These are phyloP conservation scores for Dipteronia dyeriana DNA, from an alignment of 345 rosid genomes.

Conservation along the genomic window DNA sequence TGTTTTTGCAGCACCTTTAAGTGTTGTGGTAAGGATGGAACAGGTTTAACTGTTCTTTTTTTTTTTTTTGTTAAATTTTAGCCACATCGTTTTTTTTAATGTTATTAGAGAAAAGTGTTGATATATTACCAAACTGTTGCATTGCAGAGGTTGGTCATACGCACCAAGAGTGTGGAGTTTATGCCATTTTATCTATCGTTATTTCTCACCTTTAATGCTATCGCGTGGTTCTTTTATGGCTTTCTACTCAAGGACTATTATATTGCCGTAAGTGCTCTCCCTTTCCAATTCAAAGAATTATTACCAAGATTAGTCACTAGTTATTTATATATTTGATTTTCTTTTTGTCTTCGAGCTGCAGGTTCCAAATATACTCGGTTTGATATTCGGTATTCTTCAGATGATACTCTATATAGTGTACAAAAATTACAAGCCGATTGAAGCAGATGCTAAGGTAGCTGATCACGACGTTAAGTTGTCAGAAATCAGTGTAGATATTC, in stretches of 20 bases:
- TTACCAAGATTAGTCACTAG: not conserved
- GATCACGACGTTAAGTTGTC: not conserved
- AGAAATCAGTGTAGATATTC: slow-evolving; percentile 1
- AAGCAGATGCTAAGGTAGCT: not conserved
- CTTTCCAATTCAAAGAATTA: not conserved
- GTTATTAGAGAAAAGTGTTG: not conserved
- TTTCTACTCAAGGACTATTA: slow-evolving; percentile 31
- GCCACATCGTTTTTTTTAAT: not conserved
- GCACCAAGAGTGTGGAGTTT: slow-evolving; percentile 47
- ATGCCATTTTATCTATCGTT: slow-evolving; percentile 41
- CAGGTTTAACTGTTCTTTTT: not conserved
- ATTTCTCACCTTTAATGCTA: slow-evolving; percentile 34
- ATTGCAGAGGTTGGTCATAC: slow-evolving; percentile 36
- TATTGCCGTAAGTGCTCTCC: slow-evolving; percentile 35
- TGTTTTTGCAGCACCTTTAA: slow-evolving; percentile 41
- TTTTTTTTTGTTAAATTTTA: not conserved
- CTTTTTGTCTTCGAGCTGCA: not conserved
- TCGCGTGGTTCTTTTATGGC: slow-evolving; percentile 41
- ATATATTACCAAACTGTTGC: not conserved
- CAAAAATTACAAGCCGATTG: not conserved
- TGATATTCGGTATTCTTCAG: slow-evolving; percentile 33
- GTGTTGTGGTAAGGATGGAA: slow-evolving; percentile 29
- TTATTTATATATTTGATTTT: not conserved
- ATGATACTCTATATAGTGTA: slow-evolving; percentile 30
- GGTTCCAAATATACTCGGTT: slow-evolving; percentile 36